Percentiles rank a stretch among this genome's conserved stretches.
Conservation (phyloP, 495 filamentous ascomycete genomes). For the Podospora bellae-mahoneyi region DNA sequence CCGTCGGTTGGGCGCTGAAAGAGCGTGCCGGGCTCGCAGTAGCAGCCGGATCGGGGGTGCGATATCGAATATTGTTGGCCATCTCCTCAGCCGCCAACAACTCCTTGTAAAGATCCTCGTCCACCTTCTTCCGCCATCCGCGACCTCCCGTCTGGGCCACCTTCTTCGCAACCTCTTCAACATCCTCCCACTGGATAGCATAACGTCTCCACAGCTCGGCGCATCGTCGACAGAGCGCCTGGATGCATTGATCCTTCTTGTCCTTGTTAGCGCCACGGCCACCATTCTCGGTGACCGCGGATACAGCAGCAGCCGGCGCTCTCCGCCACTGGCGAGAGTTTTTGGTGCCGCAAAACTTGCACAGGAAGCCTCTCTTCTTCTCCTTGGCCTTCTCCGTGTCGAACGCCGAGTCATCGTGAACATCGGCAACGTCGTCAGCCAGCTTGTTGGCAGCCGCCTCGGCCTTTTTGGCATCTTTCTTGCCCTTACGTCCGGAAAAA, state of each 20-base stretch:
- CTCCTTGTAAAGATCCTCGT: conserved; percentile 88
- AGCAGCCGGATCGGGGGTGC: conserved; percentile 40
- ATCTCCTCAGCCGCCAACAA: conserved; percentile 53
- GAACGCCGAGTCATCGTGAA: conserved; percentile 93
- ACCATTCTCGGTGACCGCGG: conserved; percentile 63
- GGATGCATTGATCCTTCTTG: conserved; percentile 69
- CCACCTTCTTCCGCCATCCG: conserved; percentile 80
- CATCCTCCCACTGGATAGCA: conserved; percentile 90
- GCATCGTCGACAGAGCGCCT: conserved; percentile 86
- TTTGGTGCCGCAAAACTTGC: conserved; percentile 86
- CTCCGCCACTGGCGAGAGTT: conserved; percentile 86
- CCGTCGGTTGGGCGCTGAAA: conserved; percentile 16
- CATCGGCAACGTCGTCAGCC: conserved; percentile 88
- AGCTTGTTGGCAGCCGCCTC: conserved; percentile 66
- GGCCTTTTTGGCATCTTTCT: conserved; percentile 72
- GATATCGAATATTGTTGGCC: conserved; percentile 43
- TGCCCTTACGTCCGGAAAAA: conserved; percentile 79
- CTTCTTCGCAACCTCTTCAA: conserved; percentile 92
- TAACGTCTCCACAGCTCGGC: conserved; percentile 91
- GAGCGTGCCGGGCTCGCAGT: conserved; percentile 42
- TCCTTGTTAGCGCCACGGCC: conserved; percentile 62
- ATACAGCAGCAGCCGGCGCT: conserved; percentile 75
- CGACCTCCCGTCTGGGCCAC: conserved; percentile 76
- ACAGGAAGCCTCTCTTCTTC: conserved; percentile 80
- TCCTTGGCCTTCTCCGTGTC: conserved; percentile 79